Evolutionary conservation across 495 filamentous ascomycete species (phyloP).

Genomic region (Cercophora newfieldiana): DNA sequence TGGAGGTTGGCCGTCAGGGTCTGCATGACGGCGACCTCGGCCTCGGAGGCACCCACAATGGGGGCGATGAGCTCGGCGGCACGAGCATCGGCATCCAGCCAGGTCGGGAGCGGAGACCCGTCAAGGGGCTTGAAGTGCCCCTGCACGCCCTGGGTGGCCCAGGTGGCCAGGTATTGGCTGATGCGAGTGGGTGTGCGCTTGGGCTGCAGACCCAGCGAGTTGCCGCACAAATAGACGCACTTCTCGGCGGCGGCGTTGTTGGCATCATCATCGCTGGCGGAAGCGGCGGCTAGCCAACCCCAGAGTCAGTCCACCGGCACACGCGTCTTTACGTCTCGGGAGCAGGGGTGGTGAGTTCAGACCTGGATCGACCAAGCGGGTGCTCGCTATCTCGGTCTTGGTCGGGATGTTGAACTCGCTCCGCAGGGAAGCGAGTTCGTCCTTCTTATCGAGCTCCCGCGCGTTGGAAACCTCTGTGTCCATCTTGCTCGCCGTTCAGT

Average conservation of each 20-base stretch:
- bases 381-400: conserved; percentile 71
- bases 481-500: conserved; percentile 5
- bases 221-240: conserved; percentile 92
- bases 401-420: conserved; percentile 84
- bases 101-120: conserved; percentile 72
- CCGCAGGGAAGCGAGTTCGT: conserved; percentile 66
- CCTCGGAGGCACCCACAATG: conserved; percentile 76
- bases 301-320: conserved; percentile 13
- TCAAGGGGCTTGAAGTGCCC: conserved; percentile 87
- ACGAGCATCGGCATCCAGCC: conserved; percentile 75
- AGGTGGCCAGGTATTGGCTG: conserved; percentile 75
- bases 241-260: too few relatives aligned
- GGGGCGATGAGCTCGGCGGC: conserved; percentile 73
- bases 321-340: not conserved
- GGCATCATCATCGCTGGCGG: conserved; percentile 11
- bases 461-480: conserved; percentile 16
- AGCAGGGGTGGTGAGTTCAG: conserved; percentile 9
- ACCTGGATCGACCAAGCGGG: conserved; percentile 48
- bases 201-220: conserved; percentile 92
- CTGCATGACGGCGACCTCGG: conserved; percentile 91
- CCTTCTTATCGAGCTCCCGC: conserved; percentile 60
- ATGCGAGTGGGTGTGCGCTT: conserved; percentile 68
- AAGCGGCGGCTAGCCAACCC: conserved; percentile 9
- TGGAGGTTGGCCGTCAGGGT: conserved; percentile 92
- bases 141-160: conserved; percentile 90